Base-by-base conservation (phyloP, 2,329 filamentous ascomycete species). In the Didymella segeticola region DNA sequence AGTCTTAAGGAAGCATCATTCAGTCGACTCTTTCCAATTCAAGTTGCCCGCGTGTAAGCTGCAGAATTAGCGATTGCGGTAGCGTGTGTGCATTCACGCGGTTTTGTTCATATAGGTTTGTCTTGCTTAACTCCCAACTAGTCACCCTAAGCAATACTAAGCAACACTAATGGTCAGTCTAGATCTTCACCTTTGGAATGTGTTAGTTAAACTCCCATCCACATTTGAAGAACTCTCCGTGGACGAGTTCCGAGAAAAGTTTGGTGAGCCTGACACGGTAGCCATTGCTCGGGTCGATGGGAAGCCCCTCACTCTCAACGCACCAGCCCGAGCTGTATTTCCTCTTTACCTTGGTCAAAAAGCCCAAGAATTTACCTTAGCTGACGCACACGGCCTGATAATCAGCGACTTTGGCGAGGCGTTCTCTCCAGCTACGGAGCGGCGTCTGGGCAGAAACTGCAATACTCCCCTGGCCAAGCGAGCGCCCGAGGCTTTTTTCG, bases 341-440 rank as follows among this genome's bases (percentile, higher is more conserved):
- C 54, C 54, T 33, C 54, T 57, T 22, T 53, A 57, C 49, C 48
- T 57, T 15, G 54, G 54, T 23, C 53, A 57, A 34, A 45, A 45
- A 31, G 45, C 51, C 22, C 45, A 54, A 47, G 38, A 58, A 2
- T 58, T 58, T 17, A 58, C 45, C 10, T 27, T 54, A 12, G 27
- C 23, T 34, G 55, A 58, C 19, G 45, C 55, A n/a, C 34, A 54
- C 23, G 41, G 41, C 36, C 27, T 58, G 6, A 54, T 58, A 12
- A 50, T 58, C 36, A 47, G 49, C 49, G 55, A 58, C 46, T 54
- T 58, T 34, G 55, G 50, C 34, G 49, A 58, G 37, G 55, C 55
- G 23, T 58, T 54, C 30, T 50, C 38, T 37, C 50, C 55, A 31
- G 41, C 34, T 42, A 43, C 49, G 5, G 55, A 58, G 50, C 50